A percentile compares a stretch with the other conserved stretches of the same genome.
These are phyloP conservation scores for Alternaria atra DNA, from an alignment of 2,329 filamentous ascomycete genomes.

Conservation along the genomic window DNA sequence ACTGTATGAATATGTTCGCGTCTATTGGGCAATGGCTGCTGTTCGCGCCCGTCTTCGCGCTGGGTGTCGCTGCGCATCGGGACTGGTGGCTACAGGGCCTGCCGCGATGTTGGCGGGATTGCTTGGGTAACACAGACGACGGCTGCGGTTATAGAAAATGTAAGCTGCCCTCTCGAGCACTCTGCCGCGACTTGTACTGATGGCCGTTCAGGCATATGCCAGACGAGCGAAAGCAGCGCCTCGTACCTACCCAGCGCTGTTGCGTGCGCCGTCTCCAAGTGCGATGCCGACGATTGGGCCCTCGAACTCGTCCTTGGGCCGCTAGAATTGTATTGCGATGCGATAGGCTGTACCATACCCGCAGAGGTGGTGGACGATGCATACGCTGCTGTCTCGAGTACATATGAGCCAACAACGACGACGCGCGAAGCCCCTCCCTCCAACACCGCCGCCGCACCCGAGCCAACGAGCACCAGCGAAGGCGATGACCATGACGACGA, in stretches of 20 bases:
- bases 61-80: slow-evolving; percentile 11
- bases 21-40: slow-evolving; percentile 6
- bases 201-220: slow-evolving; percentile 33
- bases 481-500: slow-evolving; percentile 1
- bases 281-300: slow-evolving; percentile 23
- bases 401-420: slow-evolving; percentile 5
- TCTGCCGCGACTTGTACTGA: slow-evolving; percentile 7
- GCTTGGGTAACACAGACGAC: slow-evolving; percentile 23
- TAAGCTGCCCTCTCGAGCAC: slow-evolving; percentile 8
- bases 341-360: slow-evolving; percentile 26
- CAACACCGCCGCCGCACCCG: slow-evolving; percentile 13
- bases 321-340: slow-evolving; percentile 30
- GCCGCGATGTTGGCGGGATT: slow-evolving; percentile 32
- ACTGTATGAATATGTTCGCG: slow-evolving; percentile 8
- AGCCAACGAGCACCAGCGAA: slow-evolving; percentile 12
- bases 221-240: slow-evolving; percentile 26
- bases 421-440: slow-evolving; percentile 1
- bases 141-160: slow-evolving; percentile 33
- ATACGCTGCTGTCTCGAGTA: slow-evolving; percentile 25
- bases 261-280: slow-evolving; percentile 28
- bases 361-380: slow-evolving; percentile 30
- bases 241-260: slow-evolving; percentile 30
- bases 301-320: slow-evolving; percentile 29
- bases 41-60: slow-evolving; percentile 7
- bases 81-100: slow-evolving; percentile 32